phyloP scores from a whole-genome alignment of 352 stramenopile genomes.

The Elongisporangium senticosum region DNA sequence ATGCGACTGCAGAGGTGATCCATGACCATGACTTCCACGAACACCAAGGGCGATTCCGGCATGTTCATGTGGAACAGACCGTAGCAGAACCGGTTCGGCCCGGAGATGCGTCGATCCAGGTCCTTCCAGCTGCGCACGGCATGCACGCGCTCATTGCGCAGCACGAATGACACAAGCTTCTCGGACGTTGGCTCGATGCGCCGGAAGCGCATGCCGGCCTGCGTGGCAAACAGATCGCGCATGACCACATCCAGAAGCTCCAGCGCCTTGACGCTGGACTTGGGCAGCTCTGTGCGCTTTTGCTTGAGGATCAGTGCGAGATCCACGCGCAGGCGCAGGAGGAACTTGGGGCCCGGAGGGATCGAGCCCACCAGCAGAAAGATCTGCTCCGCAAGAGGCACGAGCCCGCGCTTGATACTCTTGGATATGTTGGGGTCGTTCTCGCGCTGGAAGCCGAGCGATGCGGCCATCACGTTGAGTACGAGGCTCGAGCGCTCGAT shows the following conservation, averaged over 20 bases:
- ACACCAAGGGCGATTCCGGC: slow-evolving; percentile 59
- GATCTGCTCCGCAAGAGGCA: slow-evolving; percentile 76
- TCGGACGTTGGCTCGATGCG: slow-evolving; percentile 70
- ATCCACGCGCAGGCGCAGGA: slow-evolving; percentile 68
- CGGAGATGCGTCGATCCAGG: slow-evolving; percentile 50
- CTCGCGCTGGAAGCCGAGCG: slow-evolving; percentile 72
- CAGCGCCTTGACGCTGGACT: slow-evolving; percentile 50
- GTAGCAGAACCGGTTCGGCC: slow-evolving; percentile 69
- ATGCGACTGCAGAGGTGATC: slow-evolving; percentile 64
- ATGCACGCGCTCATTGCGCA: slow-evolving; percentile 79
- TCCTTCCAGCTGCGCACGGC: slow-evolving; percentile 61
- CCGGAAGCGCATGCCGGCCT: slow-evolving; percentile 75
- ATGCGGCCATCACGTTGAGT: slow-evolving; percentile 69
- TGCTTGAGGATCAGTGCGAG: slow-evolving; percentile 47
- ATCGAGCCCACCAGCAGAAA: slow-evolving; percentile 72
- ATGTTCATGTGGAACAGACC: slow-evolving; percentile 84
- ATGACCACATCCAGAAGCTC: slow-evolving; percentile 80
- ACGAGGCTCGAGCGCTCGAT: slow-evolving; percentile 75
- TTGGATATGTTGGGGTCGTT: slow-evolving; percentile 83
- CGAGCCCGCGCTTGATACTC: slow-evolving; percentile 78
- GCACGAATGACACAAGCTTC: slow-evolving; percentile 58
- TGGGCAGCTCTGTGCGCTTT: slow-evolving; percentile 35
- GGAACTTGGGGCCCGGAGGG: slow-evolving; percentile 61
- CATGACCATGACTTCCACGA: slow-evolving; percentile 71
- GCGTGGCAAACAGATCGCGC: slow-evolving; percentile 77